Base-by-base conservation (phyloP, 164 flowering plant species). In the Vitis rupestris region DNA sequence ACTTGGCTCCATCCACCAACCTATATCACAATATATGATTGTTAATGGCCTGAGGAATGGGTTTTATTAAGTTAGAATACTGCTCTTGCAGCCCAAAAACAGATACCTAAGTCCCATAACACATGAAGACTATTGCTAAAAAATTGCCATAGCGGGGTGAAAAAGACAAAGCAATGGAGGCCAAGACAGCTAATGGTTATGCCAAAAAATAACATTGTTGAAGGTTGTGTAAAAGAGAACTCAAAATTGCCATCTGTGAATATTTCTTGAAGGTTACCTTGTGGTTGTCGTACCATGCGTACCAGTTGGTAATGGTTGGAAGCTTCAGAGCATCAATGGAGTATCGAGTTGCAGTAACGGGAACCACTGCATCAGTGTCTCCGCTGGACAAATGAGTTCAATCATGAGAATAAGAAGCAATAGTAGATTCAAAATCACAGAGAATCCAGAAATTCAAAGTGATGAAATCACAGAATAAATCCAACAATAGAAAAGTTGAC, bases 1-100 rank as follows among this genome's bases (percentile, higher is more conserved):
- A 89, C 84, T 81, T 95, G 97, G 82, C 94, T 95, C 98, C 99
- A 95, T n/a, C 98, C 99, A 62, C 99, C 99, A 75, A 95, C 98
- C 99, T 95, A 74, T 48, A 48, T 54, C 59, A 72, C 59, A 72
- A 65, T 37, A 37, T 6, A 37, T 37, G 44, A 37, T 37, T 37
- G 44, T 37, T 37, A 37, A 37, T 37, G 44, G 44, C 44, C 4
- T 37, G 44, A 37, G 44, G 44, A 37, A 37, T 37, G 44, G 44
- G 44, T 37, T 37, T 3, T 6, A 37, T 37, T 31, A 31, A 23
- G 14, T 14, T 14, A 44, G 11, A 10, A 27, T 10, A 27, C 13
- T 27, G 8, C 8, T 23, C 12, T 27, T 11, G 9, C 44, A 37
- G 23, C 27, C 14, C 61, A 23, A 27, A 23, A 37, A 3, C 7